phyloP scores from a whole-genome alignment of 768 basidiomycete genomes.

The Rhodotorula paludigena region DNA sequence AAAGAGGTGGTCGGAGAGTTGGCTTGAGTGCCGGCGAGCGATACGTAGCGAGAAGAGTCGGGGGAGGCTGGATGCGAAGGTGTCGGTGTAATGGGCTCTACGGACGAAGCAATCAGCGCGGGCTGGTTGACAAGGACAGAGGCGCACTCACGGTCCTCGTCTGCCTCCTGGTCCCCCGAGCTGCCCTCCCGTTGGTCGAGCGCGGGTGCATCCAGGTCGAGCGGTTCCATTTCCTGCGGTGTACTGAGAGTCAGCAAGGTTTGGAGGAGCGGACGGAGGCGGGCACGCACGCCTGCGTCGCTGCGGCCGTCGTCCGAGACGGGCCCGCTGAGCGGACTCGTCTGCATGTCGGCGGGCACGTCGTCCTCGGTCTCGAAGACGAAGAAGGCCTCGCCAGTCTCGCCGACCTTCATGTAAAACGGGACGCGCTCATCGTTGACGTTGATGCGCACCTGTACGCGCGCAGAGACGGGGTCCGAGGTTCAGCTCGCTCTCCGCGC shows the following conservation, averaged over 20 bases:
- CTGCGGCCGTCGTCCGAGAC: slow-evolving; percentile 39
- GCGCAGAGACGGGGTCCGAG: not conserved
- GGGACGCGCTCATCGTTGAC: slow-evolving; percentile 83
- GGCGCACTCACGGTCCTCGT: slow-evolving; percentile 14
- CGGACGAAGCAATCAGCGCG: not conserved
- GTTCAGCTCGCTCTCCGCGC: not conserved
- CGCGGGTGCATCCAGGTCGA: slow-evolving; percentile 66
- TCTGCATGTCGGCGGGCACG: slow-evolving; percentile 85
- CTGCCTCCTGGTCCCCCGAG: slow-evolving; percentile 4
- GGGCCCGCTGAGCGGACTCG: slow-evolving; percentile 70
- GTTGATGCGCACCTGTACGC: slow-evolving; percentile 69
- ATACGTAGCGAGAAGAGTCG: slow-evolving; percentile 32
- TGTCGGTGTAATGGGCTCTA: slow-evolving; percentile 4
- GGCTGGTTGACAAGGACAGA: not conserved
- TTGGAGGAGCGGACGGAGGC: not conserved
- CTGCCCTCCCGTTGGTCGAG: not conserved
- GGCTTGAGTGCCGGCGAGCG: slow-evolving; percentile 19
- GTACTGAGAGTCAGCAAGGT: not conserved
- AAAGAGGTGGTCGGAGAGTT: slow-evolving; percentile 39
- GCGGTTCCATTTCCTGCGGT: slow-evolving; percentile 60
- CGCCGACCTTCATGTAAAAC: slow-evolving; percentile 96
- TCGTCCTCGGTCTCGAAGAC: slow-evolving; percentile 95
- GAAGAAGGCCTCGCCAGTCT: slow-evolving; percentile 98
- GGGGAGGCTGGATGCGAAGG: slow-evolving; percentile 33
- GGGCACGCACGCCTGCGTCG: slow-evolving; percentile 2